These are phyloP conservation scores for Rhytidiadelphus loreus DNA, from an alignment of 225 moss, liverwort and hornwort genomes.

Conservation along the genomic window DNA sequence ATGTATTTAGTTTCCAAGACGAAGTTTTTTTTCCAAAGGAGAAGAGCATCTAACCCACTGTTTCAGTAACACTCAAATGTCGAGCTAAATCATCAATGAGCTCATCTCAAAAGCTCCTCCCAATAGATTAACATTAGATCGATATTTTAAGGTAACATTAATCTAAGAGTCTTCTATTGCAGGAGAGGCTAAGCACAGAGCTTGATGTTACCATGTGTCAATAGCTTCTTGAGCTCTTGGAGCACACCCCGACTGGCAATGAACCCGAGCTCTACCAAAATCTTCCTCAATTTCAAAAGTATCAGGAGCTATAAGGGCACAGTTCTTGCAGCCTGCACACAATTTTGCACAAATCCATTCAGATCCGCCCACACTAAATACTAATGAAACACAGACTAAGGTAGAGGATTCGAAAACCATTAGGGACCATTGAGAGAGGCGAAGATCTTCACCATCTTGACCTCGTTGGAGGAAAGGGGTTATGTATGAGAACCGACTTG, in stretches of 20 bases:
- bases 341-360: not conserved
- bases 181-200: not conserved
- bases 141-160: too few relatives aligned
- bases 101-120: not conserved
- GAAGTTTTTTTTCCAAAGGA: too few relatives aligned
- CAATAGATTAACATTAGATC: not conserved
- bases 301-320: conserved; percentile 58
- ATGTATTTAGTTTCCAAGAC: not conserved
- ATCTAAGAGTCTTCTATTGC: not conserved
- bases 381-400: not conserved
- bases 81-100: not conserved
- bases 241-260: conserved; percentile 49
- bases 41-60: not conserved
- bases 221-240: conserved; percentile 52
- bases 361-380: not conserved
- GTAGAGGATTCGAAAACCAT: not conserved
- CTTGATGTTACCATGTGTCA: conserved; percentile 60
- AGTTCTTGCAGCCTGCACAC: conserved; percentile 78
- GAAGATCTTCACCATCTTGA: not conserved
- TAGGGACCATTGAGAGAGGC: not conserved
- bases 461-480: not conserved
- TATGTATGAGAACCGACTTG: not conserved
- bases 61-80: not conserved
- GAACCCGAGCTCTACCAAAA: conserved; percentile 63
- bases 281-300: conserved; percentile 85